Conservation (phyloP, 208 protist species). For the Trypanosoma rangeli region DNA sequence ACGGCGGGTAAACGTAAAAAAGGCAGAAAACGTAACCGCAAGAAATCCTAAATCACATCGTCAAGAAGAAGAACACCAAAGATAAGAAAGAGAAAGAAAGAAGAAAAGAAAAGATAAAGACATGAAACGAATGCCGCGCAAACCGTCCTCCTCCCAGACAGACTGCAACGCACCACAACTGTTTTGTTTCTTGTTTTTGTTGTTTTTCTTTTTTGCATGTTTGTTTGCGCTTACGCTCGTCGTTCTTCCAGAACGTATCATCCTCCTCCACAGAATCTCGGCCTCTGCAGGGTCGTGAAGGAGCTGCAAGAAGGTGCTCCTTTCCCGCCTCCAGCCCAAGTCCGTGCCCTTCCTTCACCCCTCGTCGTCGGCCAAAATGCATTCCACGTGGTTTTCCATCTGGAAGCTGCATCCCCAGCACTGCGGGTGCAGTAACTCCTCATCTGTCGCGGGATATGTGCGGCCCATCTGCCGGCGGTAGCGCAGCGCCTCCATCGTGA, state of each 20-base stretch:
- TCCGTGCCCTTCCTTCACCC: slow-evolving; percentile 1
- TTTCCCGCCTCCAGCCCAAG: not conserved
- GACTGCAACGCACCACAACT: not conserved
- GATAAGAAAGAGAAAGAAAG: slow-evolving; percentile 6
- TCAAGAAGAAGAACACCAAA: not conserved
- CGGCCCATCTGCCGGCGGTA: slow-evolving; percentile 10
- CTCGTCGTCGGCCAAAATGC: slow-evolving; percentile 28
- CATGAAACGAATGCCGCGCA: not conserved
- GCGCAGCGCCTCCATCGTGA: slow-evolving; percentile 21
- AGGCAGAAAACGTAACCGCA: not conserved
- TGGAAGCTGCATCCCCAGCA: slow-evolving; percentile 29
- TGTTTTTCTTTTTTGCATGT: not conserved
- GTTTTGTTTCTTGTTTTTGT: not conserved
- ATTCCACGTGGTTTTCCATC: slow-evolving; percentile 20
- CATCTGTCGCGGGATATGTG: not conserved
- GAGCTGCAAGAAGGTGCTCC: too few relatives aligned
- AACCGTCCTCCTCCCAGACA: not conserved
- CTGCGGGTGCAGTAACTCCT: not conserved
- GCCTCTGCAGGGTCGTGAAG: too few relatives aligned
- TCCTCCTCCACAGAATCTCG: not conserved
- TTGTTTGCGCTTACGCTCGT: not conserved
- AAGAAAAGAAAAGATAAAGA: slow-evolving; percentile 7
- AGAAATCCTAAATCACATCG: slow-evolving; percentile 3
- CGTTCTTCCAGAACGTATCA: not conserved
- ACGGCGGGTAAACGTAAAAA: not conserved